Evolutionary conservation across 331 rosid genomes (phyloP).

Genomic region (Acacia pycnantha): DNA sequence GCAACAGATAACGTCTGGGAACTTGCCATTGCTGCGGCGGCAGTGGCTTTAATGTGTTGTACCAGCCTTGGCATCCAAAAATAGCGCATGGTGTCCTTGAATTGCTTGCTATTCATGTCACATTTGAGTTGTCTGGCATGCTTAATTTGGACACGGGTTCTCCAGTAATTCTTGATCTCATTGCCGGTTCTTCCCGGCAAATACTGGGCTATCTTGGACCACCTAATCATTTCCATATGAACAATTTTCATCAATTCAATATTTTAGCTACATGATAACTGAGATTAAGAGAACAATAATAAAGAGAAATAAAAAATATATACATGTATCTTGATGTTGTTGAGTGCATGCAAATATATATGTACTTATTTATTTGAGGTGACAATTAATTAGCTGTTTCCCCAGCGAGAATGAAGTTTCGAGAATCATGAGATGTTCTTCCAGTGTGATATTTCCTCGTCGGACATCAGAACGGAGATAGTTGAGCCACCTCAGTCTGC

Average conservation of each 20-base stretch:
- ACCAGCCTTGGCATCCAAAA: slow-evolving; percentile 97
- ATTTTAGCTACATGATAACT: neutral
- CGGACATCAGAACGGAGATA: slow-evolving; percentile 87
- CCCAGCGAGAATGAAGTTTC: slow-evolving; percentile 97
- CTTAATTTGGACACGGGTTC: slow-evolving; percentile 95
- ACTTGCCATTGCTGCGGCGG: slow-evolving; percentile 33
- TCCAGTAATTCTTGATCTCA: slow-evolving; percentile 93
- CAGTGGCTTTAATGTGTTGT: slow-evolving; percentile 86
- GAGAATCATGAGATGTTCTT: slow-evolving; percentile 84
- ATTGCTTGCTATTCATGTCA: slow-evolving; percentile 95
- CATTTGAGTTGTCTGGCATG: slow-evolving; percentile 98
- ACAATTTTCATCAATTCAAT: neutral
- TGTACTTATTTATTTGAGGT: neutral
- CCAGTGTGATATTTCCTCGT: slow-evolving; percentile 85
- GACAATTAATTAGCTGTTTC: slow-evolving; percentile 54
- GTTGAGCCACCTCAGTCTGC: slow-evolving; percentile 89
- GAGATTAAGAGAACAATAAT: neutral
- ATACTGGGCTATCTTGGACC: slow-evolving; percentile 96
- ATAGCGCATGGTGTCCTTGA: slow-evolving; percentile 96
- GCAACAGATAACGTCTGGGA: slow-evolving; percentile 23
- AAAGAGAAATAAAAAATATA: neutral
- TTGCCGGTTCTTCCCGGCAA: slow-evolving; percentile 93
- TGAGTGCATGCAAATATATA: neutral
- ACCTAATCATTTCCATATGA: slow-evolving; percentile 35
- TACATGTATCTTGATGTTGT: neutral